Conservation (phyloP, 2,329 filamentous ascomycete genomes). For the Talaromyces piceae region DNA sequence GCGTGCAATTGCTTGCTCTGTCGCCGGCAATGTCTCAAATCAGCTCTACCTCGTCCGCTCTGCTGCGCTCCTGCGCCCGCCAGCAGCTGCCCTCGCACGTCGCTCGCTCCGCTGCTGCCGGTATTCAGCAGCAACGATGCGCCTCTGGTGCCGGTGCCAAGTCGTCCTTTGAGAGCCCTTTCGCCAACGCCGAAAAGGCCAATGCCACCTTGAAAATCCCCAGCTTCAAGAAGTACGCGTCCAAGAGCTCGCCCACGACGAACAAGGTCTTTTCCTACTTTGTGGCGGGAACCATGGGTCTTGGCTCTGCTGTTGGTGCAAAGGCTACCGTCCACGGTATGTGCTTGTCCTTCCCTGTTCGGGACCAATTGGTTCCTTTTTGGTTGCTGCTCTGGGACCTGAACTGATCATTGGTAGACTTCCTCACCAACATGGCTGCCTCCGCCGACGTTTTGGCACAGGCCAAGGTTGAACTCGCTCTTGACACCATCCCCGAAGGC, state of each 20-base stretch:
- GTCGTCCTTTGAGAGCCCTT: slow-evolving; percentile 48
- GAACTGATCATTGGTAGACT: slow-evolving; percentile 57
- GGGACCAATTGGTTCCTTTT: background rate
- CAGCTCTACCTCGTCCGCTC: slow-evolving; percentile 59
- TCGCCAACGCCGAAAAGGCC: slow-evolving; percentile 42
- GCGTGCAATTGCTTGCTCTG: slow-evolving; percentile 10
- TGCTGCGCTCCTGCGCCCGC: slow-evolving; percentile 54
- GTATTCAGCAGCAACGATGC: slow-evolving; percentile 36
- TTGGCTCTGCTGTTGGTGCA: slow-evolving; percentile 83
- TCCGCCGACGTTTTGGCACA: slow-evolving; percentile 97
- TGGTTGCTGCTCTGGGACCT: background rate
- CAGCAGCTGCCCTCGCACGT: slow-evolving; percentile 39
- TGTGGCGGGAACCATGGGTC: slow-evolving; percentile 94
- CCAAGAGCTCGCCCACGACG: slow-evolving; percentile 56
- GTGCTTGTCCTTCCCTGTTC: slow-evolving; percentile 25
- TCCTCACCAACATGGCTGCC: slow-evolving; percentile 99
- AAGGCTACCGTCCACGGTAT: slow-evolving; percentile 98
- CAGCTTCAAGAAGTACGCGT: slow-evolving; percentile 81
- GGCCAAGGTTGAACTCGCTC: slow-evolving; percentile 98
- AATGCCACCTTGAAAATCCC: slow-evolving; percentile 64
- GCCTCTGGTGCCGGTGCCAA: slow-evolving; percentile 27
- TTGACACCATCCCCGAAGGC: slow-evolving; percentile 88
- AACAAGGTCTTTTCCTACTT: slow-evolving; percentile 96
- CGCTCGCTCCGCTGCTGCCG: slow-evolving; percentile 34
- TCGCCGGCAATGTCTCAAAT: slow-evolving; percentile 28